phyloP scores from a whole-genome alignment of 805 yeast species.

The Candida easanensis region DNA sequence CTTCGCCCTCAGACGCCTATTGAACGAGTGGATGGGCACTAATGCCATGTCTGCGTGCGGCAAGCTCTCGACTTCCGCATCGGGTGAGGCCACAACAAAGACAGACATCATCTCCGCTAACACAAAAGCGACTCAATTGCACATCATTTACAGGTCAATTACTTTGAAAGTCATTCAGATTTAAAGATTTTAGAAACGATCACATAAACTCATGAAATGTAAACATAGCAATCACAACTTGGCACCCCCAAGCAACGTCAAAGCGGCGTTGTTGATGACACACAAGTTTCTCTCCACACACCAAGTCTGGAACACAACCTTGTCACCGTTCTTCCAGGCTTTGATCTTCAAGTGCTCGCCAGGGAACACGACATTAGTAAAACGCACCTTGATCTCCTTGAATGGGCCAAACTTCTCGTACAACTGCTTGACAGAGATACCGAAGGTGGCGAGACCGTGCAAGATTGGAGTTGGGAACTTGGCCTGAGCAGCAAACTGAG shows the following conservation, averaged over 20 bases:
- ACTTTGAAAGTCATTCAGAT: neutral
- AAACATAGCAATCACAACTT: constrained; percentile 11
- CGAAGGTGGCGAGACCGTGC: constrained; percentile 89
- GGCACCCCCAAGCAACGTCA: constrained; percentile 44
- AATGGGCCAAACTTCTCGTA: constrained; percentile 79
- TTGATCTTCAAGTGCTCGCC: constrained; percentile 81
- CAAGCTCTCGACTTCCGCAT: neutral
- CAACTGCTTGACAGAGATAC: constrained; percentile 73
- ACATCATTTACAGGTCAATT: neutral
- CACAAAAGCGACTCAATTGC: neutral
- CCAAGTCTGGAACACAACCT: constrained; percentile 71
- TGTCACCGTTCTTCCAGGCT: constrained; percentile 80
- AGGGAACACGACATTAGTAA: constrained; percentile 89
- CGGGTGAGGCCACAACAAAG: neutral
- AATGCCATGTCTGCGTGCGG: neutral
- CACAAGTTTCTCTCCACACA: constrained; percentile 73
- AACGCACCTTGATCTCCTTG: constrained; percentile 84
- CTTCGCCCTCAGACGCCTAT: too few species aligned
- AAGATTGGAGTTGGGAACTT: constrained; percentile 83
- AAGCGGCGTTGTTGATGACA: constrained; percentile 86
- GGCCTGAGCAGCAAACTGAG: constrained; percentile 82
- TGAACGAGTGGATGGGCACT: neutral
- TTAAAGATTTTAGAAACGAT: too few species aligned
- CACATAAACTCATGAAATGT: neutral
- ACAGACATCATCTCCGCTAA: too few species aligned